Evolutionary conservation across 2,329 filamentous ascomycete genomes (phyloP), one percentile per base, ranked within the genome.

Genomic region (Endothia cerciana): DNA sequence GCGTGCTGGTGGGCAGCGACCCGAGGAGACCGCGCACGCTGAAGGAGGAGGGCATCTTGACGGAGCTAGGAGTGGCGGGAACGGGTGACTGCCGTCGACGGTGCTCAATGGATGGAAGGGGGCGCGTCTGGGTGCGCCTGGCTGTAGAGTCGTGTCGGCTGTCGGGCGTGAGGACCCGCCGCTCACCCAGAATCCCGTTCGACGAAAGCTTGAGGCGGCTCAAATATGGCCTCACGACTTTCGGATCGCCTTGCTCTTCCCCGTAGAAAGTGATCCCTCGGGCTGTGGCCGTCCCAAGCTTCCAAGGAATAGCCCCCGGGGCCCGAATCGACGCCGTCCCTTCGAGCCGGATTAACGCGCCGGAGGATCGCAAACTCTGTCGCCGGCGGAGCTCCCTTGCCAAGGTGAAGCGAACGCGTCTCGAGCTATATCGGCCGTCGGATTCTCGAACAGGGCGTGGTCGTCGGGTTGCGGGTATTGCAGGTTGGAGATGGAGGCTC

Each of bases 1-100:
- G 30, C 28, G 30, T 59, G 65, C 36, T 22, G n/a, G 58, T 58
- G 8, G 43, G 65, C 43, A 64, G 56, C 53, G 62, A 43, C 15
- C 58, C 25, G 47, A 68, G 55, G 58, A 66, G 65, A 25, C 65
- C 60, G 56, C 59, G 62, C 56, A 66, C 62, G 59, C 40, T 63
- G 51, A 63, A 63, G 28, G 41, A 36, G 41, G 61, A 56, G n/a
- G 61, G 15, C 61, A 57, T 62, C 6, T 40, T 58, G 36, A 36
- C 36, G 43, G n/a, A 22, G 36, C 22, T 57, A 5, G 28, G 30
- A 36, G 33, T 1, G 33, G 33, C 10, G 4, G 4, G 33, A 36
- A 10, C 33, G 33, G 6, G 33, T 36, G 58, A 3, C 13, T 59
- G 19, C 41, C 56, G 56, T 25, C n/a, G 56, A 25, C 22, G 22